A percentile compares a stretch with the other conserved stretches of the same genome.
These are phyloP conservation scores for Claviceps monticola DNA, from an alignment of 2,329 filamentous ascomycete genomes.

Conservation along the genomic window DNA sequence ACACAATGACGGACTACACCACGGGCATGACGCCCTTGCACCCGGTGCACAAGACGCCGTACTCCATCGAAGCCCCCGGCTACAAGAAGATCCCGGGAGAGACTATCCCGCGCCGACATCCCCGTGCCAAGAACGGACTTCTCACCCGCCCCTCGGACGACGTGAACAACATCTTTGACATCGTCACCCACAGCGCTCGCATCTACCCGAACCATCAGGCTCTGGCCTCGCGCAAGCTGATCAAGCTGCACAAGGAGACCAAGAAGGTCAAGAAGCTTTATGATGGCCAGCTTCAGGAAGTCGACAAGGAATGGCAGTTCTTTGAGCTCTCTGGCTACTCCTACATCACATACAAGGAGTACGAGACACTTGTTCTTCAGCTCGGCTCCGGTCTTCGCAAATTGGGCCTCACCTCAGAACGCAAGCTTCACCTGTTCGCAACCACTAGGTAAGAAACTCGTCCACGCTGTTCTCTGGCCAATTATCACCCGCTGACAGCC, in stretches of 20 bases:
- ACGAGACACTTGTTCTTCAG: slow-evolving; percentile 54
- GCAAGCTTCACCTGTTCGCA: slow-evolving; percentile 70
- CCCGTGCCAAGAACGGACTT: slow-evolving; percentile 56
- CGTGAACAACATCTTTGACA: slow-evolving; percentile 65
- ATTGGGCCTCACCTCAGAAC: slow-evolving; percentile 52
- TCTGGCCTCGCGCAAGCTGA: slow-evolving; percentile 57
- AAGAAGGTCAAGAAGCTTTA: slow-evolving; percentile 85
- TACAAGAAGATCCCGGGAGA: slow-evolving; percentile 60
- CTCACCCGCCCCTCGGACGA: slow-evolving; percentile 51
- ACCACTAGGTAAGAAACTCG: slow-evolving; percentile 50
- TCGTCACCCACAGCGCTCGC: slow-evolving; percentile 55
- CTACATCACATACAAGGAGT: slow-evolving; percentile 68
- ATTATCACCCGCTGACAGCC: neutral
- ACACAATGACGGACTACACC: slow-evolving; percentile 19
- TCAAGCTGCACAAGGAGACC: slow-evolving; percentile 67
- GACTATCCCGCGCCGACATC: slow-evolving; percentile 68
- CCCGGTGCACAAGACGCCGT: slow-evolving; percentile 56
- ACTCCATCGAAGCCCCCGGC: slow-evolving; percentile 58
- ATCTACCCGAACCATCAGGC: slow-evolving; percentile 49
- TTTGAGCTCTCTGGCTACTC: slow-evolving; percentile 70
- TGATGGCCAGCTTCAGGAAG: slow-evolving; percentile 63
- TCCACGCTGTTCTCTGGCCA: neutral
- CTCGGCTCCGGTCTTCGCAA: slow-evolving; percentile 62
- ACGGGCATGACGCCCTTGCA: slow-evolving; percentile 36
- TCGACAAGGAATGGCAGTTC: slow-evolving; percentile 85